Percentiles rank a stretch among this genome's conserved stretches.
These are phyloP conservation scores for Hirschfeldia incana DNA, from an alignment of 345 rosid species.

Conservation along the genomic window DNA sequence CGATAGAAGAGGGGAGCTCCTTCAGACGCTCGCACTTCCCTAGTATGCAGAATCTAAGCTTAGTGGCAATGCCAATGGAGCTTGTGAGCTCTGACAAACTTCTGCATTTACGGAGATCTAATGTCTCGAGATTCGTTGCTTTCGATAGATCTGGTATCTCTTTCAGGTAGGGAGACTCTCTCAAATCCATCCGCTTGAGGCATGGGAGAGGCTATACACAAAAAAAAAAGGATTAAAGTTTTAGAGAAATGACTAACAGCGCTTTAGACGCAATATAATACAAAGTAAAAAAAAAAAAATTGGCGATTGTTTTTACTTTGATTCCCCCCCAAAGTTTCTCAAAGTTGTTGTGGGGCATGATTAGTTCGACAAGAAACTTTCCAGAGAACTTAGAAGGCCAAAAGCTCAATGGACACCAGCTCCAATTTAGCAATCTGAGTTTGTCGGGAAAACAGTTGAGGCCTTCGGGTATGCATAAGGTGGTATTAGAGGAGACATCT, in stretches of 20 bases:
- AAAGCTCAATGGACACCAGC: neutral
- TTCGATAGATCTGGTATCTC: neutral
- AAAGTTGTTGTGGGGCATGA: neutral
- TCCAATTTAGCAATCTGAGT: neutral
- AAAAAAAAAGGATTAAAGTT: neutral
- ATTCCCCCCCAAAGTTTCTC: slow-evolving; percentile 30
- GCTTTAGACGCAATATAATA: neutral
- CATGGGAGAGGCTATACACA: neutral
- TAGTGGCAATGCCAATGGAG: no score
- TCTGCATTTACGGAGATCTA: neutral
- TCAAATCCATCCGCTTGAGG: neutral
- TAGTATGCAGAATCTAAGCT: no score
- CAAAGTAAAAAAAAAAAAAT: neutral
- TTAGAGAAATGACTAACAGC: neutral
- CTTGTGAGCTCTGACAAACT: neutral
- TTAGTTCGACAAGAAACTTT: slow-evolving; percentile 19
- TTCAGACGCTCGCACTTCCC: no score
- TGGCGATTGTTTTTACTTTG: slow-evolving; percentile 10
- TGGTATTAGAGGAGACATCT: no score
- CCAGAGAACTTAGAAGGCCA: slow-evolving; percentile 15
- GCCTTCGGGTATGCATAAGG: neutral
- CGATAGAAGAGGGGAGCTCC: neutral
- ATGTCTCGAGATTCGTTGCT: neutral
- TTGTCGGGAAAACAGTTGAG: neutral
- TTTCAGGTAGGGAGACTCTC: neutral